These are phyloP conservation scores for Tylopilus plumbeoviolaceoides DNA, from an alignment of 768 basidiomycete genomes.

Conservation along the genomic window DNA sequence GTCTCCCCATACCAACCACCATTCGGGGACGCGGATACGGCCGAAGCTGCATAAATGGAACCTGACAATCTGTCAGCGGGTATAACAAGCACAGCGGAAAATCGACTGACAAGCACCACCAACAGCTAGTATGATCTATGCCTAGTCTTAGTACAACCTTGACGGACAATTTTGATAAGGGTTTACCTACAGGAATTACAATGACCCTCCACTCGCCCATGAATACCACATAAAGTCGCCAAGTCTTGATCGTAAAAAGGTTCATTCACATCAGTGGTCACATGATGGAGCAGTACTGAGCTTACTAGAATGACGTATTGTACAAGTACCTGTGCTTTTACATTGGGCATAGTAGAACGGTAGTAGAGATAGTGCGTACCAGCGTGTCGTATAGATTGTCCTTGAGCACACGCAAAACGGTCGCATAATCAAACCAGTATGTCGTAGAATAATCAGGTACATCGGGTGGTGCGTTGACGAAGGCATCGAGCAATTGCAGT, in stretches of 20 bases:
- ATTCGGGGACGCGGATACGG: not conserved
- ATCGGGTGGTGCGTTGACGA: not conserved
- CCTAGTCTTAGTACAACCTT: not conserved
- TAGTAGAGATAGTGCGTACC: not conserved
- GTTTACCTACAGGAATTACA: not conserved
- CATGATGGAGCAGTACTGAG: not conserved
- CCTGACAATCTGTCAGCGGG: not conserved
- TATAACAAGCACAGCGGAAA: not conserved
- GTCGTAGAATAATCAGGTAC: not conserved
- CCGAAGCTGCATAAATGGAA: not conserved
- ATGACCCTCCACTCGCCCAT: not conserved
- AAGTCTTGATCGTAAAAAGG: not conserved
- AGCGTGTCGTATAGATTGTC: not conserved
- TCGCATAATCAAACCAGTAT: not conserved
- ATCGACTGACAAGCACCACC: not conserved
- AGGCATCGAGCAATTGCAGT: not conserved
- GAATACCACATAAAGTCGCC: slow-evolving; percentile 4
- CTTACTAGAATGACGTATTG: not conserved
- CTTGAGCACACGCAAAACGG: not conserved
- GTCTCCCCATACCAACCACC: not conserved
- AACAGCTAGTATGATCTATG: not conserved
- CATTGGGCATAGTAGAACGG: not conserved
- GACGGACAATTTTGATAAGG: not conserved
- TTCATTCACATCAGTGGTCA: not conserved
- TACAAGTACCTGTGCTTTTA: not conserved